Percentiles rank a stretch among this genome's conserved stretches.
Evolutionary conservation across 73 alveolate genomes (phyloP).

Genomic region (Strombidium stylifer): DNA sequence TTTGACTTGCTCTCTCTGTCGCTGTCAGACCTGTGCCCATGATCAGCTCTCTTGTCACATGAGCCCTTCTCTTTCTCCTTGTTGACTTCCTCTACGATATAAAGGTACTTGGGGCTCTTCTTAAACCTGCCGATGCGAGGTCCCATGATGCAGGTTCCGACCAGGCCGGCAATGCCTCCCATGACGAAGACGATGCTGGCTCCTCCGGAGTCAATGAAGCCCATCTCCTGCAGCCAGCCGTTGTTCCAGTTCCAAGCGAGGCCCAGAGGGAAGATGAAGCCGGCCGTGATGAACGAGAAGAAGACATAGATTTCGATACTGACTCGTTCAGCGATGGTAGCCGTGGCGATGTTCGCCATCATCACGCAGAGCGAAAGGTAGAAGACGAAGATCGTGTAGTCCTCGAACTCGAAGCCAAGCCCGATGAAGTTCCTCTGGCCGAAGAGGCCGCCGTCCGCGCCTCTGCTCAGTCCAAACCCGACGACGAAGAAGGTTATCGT

Average conservation of each 20-base stretch:
- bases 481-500: too few relatives aligned
- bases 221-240: conserved; percentile 38
- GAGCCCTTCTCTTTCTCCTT: not conserved
- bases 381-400: not conserved
- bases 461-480: too few relatives aligned
- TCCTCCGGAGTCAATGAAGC: conserved; percentile 51
- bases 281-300: too few relatives aligned
- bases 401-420: not conserved
- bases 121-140: not conserved
- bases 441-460: not conserved
- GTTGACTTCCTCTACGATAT: too few relatives aligned
- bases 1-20: too few relatives aligned
- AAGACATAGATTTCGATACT: conserved; percentile 2
- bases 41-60: not conserved
- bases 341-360: conserved; percentile 51
- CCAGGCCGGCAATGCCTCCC: conserved; percentile 57
- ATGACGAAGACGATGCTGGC: conserved; percentile 50
- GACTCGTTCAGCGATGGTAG: conserved; percentile 64
- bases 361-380: conserved; percentile 51
- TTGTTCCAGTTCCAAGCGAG: conserved; percentile 45
- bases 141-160: conserved; percentile 48
- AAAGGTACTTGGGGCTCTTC: too few relatives aligned
- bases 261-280: conserved; percentile 8
- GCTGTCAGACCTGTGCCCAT: too few relatives aligned
- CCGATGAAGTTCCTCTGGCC: not conserved